Percentiles rank a stretch among this genome's conserved stretches.
These are phyloP conservation scores for Phytopythium montanum DNA, from an alignment of 352 stramenopile genomes.

Conservation along the genomic window DNA sequence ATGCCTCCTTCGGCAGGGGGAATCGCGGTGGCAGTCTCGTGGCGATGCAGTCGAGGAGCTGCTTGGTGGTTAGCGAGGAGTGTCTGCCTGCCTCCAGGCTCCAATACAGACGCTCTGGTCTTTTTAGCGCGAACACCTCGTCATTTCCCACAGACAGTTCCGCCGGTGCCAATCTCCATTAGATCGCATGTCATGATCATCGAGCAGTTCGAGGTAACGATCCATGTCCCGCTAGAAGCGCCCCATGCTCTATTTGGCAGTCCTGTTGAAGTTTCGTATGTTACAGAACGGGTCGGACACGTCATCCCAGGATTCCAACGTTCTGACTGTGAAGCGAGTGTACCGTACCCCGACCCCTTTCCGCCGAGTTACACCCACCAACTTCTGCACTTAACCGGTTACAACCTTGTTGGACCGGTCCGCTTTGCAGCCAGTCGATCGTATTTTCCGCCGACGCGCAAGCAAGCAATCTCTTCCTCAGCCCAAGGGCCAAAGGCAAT, in stretches of 20 bases:
- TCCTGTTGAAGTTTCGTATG: neutral
- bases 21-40: neutral
- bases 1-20: neutral
- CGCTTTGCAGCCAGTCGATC: conserved; percentile 1
- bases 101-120: conserved; percentile 1
- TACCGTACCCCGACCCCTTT: neutral
- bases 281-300: neutral
- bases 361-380: conserved; percentile 1
- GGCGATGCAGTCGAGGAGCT: neutral
- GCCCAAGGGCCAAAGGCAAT: neutral
- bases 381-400: neutral
- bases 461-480: conserved; percentile 11
- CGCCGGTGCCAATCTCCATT: neutral
- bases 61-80: neutral
- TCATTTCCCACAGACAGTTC: neutral
- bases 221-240: neutral
- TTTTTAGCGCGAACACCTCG: neutral
- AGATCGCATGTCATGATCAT: neutral
- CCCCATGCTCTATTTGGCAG: neutral
- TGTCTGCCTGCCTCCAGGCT: neutral
- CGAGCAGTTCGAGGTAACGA: neutral
- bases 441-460: neutral
- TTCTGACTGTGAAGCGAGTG: neutral
- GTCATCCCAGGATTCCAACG: conserved; percentile 3
- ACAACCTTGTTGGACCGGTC: neutral